Conservation (phyloP, 306 rosid genomes). For the Quercus rubra region DNA sequence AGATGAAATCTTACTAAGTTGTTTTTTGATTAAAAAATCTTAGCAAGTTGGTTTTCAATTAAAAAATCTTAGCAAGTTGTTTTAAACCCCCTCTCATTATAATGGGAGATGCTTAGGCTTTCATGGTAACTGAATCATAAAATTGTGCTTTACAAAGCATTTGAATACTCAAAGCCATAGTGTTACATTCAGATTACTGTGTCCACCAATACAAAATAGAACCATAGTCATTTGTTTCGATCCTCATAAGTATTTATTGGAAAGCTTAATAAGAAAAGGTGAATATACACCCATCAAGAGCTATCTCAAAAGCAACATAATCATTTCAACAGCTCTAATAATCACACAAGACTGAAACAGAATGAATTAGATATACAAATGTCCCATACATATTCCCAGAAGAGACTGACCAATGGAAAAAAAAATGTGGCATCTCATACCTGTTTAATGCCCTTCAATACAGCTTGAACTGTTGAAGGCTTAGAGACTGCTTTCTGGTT, state of each 20-base stretch:
- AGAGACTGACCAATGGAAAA: background rate
- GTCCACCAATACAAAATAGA: background rate
- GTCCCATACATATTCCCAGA: background rate
- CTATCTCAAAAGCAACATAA: background rate
- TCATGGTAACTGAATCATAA: background rate
- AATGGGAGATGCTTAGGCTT: background rate
- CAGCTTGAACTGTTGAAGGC: conserved; percentile 70
- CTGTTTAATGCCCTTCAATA: conserved; percentile 80
- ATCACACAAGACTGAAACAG: background rate
- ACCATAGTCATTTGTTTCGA: background rate
- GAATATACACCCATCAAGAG: too few relatives aligned
- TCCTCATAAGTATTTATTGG: background rate
- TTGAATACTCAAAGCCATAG: background rate
- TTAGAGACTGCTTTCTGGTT: conserved; percentile 54
- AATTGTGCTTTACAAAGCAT: background rate
- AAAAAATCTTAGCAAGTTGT: too few relatives aligned
- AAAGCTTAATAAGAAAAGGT: background rate
- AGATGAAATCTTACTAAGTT: too few relatives aligned
- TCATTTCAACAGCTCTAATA: background rate
- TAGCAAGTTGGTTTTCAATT: too few relatives aligned
- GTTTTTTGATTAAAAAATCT: background rate
- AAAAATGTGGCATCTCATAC: conserved; percentile 29
- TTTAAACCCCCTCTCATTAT: background rate
- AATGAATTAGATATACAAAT: background rate
- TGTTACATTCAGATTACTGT: too few relatives aligned